phyloP scores from a whole-genome alignment of 345 rosid species.

The Murraya koenigii region DNA sequence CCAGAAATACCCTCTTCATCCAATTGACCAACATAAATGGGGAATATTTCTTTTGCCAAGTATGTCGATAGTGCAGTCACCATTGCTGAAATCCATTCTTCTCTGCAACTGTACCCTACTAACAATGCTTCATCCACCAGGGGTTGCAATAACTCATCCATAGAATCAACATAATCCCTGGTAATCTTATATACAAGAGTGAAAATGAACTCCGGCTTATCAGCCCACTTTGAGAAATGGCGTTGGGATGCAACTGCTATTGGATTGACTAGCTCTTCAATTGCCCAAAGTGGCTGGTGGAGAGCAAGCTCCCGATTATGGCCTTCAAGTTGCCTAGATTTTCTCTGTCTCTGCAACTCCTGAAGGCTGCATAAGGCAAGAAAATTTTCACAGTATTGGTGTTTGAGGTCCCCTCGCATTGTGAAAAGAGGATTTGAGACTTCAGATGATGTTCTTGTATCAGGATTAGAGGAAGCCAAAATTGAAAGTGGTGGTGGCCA shows the following conservation, averaged over 20 bases:
- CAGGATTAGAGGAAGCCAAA: conserved; percentile 47
- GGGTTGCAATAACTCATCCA: conserved; percentile 95
- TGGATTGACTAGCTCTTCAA: conserved; percentile 94
- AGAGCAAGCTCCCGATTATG: conserved; percentile 56
- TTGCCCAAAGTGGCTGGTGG: conserved; percentile 93
- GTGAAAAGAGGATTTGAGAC: conserved; percentile 72
- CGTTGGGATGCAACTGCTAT: conserved; percentile 65
- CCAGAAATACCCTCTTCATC: conserved; percentile 45
- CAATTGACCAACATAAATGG: conserved; percentile 56
- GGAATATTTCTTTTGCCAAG: conserved; percentile 78
- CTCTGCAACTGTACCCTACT: conserved; percentile 89
- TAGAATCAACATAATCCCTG: conserved; percentile 76
- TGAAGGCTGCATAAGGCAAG: conserved; percentile 78
- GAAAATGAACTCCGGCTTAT: conserved; percentile 82
- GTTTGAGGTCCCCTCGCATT: conserved; percentile 73
- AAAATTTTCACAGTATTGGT: conserved; percentile 70
- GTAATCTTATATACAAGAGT: conserved; percentile 85
- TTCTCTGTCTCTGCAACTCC: conserved; percentile 79
- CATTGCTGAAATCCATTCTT: conserved; percentile 97
- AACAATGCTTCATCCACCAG: conserved; percentile 88
- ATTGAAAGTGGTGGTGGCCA: conserved; percentile 91
- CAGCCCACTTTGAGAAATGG: conserved; percentile 77
- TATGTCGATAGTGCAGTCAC: conserved; percentile 66
- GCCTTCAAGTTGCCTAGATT: conserved; percentile 78
- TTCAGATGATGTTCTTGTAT: conserved; percentile 42